Evolutionary conservation across 2,329 filamentous ascomycete species (phyloP), one percentile per base, ranked within the genome.

Genomic region (Knoxdaviesia capensis): DNA sequence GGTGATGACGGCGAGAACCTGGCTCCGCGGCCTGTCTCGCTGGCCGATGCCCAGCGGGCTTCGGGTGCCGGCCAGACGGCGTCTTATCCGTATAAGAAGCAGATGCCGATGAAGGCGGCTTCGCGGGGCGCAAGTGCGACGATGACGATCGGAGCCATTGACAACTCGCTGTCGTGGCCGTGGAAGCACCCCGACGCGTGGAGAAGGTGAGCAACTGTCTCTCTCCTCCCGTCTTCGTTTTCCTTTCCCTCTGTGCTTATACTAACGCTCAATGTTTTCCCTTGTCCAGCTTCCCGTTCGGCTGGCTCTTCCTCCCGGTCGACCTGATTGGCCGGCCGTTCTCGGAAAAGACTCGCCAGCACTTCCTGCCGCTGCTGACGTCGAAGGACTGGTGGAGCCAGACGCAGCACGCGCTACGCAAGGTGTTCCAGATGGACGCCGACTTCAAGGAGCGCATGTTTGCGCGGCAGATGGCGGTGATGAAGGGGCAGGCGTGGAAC

Each of bases 391-490:
- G 90, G 90, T 98, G 90, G 90, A 83, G 79, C 48, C 85, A 94
- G 51, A 98, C 90, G 4, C 86, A 93, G 52, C 65, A 84, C 45
- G 82, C 85, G 28, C 65, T 98, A 35, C 82, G 90, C 42, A 73
- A 76, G 47, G 78, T 94, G 38, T 98, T 98, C 56, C 79, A 84
- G 49, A 75, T 92, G 55, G 90, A 98, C 57, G 77, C 80, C 3
- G 90, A 98, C 59, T 98, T 98, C 59, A 85, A 96, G 56, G 90
- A 98, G 62, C 80, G 84, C 59, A 98, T 98, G 90, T 98, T 94
- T 61, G 85, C 85, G n/a, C 77, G 84, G 49, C 90, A 98, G 55
- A 92, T 98, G 47, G 88, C 90, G 1, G 90, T 98, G 45, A 94
- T 98, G 85, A 98, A 98, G 60, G 90, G 90, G 7, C 90, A 98